Conservation (phyloP, 2,329 filamentous ascomycete species). For the Exophiala spinifera region DNA sequence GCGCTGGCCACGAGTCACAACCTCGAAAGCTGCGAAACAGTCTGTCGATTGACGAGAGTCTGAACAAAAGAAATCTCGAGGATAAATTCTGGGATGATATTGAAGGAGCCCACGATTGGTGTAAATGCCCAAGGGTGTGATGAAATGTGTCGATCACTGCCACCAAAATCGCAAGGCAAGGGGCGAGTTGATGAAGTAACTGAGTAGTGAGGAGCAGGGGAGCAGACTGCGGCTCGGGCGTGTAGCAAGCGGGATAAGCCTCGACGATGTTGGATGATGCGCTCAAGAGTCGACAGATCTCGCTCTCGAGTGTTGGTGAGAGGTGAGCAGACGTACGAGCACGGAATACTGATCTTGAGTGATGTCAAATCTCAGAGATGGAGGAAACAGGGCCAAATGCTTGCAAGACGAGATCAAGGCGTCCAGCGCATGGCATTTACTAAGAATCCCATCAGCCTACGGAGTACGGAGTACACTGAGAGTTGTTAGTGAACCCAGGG, state of each 20-base stretch:
- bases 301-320: too few species aligned
- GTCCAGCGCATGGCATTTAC: background rate
- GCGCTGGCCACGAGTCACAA: too few species aligned
- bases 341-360: too few species aligned
- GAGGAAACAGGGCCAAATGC: background rate
- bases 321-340: too few species aligned
- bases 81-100: background rate
- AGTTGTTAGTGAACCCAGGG: too few species aligned
- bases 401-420: background rate
- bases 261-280: background rate
- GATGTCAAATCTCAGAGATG: background rate
- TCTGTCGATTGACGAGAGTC: background rate
- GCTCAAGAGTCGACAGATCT: too few species aligned
- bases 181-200: background rate
- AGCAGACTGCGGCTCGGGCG: background rate
- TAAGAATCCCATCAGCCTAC: background rate
- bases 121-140: background rate
- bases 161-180: background rate
- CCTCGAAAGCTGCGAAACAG: background rate
- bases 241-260: background rate
- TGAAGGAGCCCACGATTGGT: background rate
- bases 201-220: background rate
- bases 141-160: constrained; percentile 2
- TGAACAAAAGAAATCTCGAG: background rate
- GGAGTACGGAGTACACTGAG: too few species aligned